These are phyloP conservation scores for Ogataea nonfermentans DNA, from an alignment of 805 yeast genomes.

Conservation along the genomic window DNA sequence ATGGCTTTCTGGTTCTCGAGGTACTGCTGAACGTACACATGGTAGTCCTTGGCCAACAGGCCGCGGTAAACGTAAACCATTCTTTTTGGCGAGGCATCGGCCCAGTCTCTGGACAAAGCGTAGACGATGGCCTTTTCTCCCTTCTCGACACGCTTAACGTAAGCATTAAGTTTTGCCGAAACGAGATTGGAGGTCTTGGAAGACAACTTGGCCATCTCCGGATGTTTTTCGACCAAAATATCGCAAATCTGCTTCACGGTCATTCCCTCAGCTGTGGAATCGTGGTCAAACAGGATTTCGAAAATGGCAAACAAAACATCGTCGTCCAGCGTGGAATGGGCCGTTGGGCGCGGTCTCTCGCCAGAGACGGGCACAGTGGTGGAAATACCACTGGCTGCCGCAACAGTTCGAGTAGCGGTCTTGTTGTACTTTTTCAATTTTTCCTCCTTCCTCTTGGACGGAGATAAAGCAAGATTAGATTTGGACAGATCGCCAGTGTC, in stretches of 20 bases:
- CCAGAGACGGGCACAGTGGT: slow-evolving; percentile 82
- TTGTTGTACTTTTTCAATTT: slow-evolving; percentile 31
- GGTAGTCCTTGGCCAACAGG: slow-evolving; percentile 69
- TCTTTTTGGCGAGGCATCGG: slow-evolving; percentile 83
- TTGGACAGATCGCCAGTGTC: slow-evolving; percentile 23
- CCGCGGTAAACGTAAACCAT: slow-evolving; percentile 89
- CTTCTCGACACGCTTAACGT: slow-evolving; percentile 80
- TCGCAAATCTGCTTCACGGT: slow-evolving; percentile 89
- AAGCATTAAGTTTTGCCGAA: slow-evolving; percentile 79
- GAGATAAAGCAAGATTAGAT: slow-evolving; percentile 11
- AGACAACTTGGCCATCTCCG: slow-evolving; percentile 78
- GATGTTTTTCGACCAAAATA: slow-evolving; percentile 67
- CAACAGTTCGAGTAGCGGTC: slow-evolving; percentile 39
- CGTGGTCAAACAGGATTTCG: slow-evolving; percentile 65
- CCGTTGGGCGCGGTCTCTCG: slow-evolving; percentile 67
- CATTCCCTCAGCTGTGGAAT: slow-evolving; percentile 72
- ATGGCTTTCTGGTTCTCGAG: slow-evolving; percentile 49
- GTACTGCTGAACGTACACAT: slow-evolving; percentile 64
- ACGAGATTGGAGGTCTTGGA: slow-evolving; percentile 80
- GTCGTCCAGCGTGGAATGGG: slow-evolving; percentile 66
- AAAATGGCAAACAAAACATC: slow-evolving; percentile 76
- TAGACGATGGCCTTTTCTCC: slow-evolving; percentile 72
- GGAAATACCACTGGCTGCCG: slow-evolving; percentile 69
- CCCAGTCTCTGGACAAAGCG: slow-evolving; percentile 85
- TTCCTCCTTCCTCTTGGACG: slow-evolving; percentile 23